Conservation (phyloP, 2,329 filamentous ascomycete species). For the Aspergillus sp. region DNA sequence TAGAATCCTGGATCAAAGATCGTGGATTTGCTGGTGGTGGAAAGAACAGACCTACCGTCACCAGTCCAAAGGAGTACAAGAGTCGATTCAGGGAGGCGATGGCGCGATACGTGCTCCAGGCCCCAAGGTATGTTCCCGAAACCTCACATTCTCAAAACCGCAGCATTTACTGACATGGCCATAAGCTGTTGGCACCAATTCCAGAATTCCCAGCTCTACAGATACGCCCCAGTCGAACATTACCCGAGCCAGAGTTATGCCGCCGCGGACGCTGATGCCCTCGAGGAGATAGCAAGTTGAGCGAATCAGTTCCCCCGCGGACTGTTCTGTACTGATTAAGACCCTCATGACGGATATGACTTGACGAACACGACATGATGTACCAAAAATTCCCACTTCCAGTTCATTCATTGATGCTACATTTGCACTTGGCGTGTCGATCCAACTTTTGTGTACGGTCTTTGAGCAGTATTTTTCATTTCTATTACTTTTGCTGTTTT, state of each 20-base stretch:
- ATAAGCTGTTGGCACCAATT: slow-evolving; percentile 52
- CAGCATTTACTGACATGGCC: slow-evolving; percentile 3
- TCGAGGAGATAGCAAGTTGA: slow-evolving; percentile 18
- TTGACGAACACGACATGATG: slow-evolving; percentile 14
- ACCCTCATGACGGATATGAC: slow-evolving; percentile 9
- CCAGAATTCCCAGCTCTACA: slow-evolving; percentile 34
- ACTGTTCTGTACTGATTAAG: background rate
- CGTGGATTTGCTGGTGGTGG: slow-evolving; percentile 81
- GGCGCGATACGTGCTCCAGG: slow-evolving; percentile 72
- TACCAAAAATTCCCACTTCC: background rate
- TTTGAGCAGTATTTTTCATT: background rate
- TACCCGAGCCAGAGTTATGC: slow-evolving; percentile 18
- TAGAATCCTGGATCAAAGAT: slow-evolving; percentile 99
- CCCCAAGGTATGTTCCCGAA: slow-evolving; percentile 45
- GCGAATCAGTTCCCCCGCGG: background rate
- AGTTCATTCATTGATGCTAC: background rate
- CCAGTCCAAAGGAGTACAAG: slow-evolving; percentile 96
- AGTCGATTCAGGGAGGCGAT: slow-evolving; percentile 94
- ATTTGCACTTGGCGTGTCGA: background rate
- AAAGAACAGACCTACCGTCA: slow-evolving; percentile 85
- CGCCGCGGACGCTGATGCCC: slow-evolving; percentile 25
- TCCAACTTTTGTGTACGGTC: background rate
- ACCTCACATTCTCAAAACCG: background rate
- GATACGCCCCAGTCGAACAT: slow-evolving; percentile 32
- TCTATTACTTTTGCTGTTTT: background rate